These are phyloP conservation scores for Cladorrhinum sp. DNA, from an alignment of 2,329 filamentous ascomycete species.

Conservation along the genomic window DNA sequence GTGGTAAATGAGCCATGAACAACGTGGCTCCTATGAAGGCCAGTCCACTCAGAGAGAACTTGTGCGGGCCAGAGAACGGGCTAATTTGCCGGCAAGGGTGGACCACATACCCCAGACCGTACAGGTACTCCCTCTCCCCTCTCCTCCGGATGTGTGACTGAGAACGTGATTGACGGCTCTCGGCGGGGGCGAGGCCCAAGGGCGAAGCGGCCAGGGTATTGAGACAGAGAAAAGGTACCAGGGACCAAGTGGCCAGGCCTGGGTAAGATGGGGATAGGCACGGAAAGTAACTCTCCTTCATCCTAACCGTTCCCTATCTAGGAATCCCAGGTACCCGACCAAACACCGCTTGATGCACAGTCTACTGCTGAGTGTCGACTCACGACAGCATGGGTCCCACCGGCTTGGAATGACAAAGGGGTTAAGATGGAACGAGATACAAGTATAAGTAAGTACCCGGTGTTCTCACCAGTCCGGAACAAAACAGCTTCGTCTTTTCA, in stretches of 20 bases:
- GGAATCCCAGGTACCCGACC: slow-evolving; percentile 16
- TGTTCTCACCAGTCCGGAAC: slow-evolving; percentile 6
- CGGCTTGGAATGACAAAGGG: slow-evolving; percentile 8
- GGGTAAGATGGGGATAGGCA: slow-evolving; percentile 1
- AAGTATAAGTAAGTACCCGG: slow-evolving; percentile 20
- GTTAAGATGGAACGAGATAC: slow-evolving; percentile 2
- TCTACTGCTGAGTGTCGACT: slow-evolving; percentile 14
- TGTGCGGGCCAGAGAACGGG: slow-evolving; percentile 27
- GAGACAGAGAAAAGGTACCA: slow-evolving; percentile 6
- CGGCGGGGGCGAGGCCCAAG: slow-evolving; percentile 9
- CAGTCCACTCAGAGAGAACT: slow-evolving; percentile 20
- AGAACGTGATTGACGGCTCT: slow-evolving; percentile 19
- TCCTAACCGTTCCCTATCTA: slow-evolving; percentile 1
- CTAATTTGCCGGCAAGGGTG: slow-evolving; percentile 30
- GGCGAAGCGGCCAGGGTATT: slow-evolving; percentile 4
- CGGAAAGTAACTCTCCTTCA: slow-evolving; percentile 3
- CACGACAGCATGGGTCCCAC: slow-evolving; percentile 12
- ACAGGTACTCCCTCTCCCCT: slow-evolving; percentile 10
- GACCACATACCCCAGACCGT: slow-evolving; percentile 15
- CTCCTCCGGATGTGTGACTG: slow-evolving; percentile 25
- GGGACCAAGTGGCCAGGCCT: slow-evolving; percentile 1
- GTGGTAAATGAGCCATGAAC: slow-evolving; percentile 33
- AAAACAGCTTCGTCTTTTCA: not conserved
- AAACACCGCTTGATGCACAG: slow-evolving; percentile 18
- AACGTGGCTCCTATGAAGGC: slow-evolving; percentile 37